Evolutionary conservation across 2,329 filamentous ascomycete species (phyloP).

Genomic region (Claviceps sp.): DNA sequence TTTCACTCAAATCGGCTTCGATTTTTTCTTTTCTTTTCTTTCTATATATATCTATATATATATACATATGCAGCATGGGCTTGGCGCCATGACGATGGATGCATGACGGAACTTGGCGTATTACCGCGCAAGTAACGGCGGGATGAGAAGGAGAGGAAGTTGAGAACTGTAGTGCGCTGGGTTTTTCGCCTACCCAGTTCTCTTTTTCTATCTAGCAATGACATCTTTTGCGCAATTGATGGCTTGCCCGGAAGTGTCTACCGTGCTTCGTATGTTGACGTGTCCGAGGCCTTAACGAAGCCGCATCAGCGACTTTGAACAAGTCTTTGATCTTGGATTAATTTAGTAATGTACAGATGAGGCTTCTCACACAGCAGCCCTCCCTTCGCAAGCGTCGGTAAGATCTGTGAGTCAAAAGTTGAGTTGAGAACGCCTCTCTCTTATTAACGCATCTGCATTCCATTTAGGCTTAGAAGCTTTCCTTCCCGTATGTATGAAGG

Average conservation of each 20-base stretch:
- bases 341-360: no score
- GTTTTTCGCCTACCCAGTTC: slow-evolving; percentile 2
- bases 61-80: slow-evolving; percentile 4
- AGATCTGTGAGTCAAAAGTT: no score
- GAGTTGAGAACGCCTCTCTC: no score
- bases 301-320: no score
- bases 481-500: no score
- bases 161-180: slow-evolving; percentile 7
- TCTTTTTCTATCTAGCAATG: background rate
- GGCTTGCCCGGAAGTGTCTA: background rate
- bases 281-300: no score
- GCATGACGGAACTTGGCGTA: slow-evolving; percentile 7
- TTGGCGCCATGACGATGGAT: slow-evolving; percentile 9
- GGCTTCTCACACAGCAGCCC: no score
- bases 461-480: no score
- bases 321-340: no score
- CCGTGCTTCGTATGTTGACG: background rate
- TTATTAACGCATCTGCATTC: no score
- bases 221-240: background rate
- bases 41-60: background rate
- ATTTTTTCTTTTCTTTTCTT: background rate
- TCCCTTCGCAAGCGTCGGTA: no score
- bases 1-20: background rate
- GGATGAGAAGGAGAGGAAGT: slow-evolving; percentile 3
- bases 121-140: slow-evolving; percentile 2